phyloP scores from a whole-genome alignment of 371 early-diverging fungal species.

The Apophysomyces ossiformis region DNA sequence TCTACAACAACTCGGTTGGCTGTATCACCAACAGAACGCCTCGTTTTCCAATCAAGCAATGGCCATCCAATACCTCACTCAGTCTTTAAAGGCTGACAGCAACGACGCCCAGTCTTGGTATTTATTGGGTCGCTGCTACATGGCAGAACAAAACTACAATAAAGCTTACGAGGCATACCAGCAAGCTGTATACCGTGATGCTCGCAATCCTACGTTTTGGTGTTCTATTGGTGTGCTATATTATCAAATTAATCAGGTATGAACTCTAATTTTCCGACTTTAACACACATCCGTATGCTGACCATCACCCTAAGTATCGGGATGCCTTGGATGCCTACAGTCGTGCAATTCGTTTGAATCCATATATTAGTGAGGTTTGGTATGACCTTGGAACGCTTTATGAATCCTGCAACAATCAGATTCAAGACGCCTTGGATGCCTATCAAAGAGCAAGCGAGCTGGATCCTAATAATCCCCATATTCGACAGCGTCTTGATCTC shows the following conservation, averaged over 20 bases:
- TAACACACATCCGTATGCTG: background rate
- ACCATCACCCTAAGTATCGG: conserved; percentile 58
- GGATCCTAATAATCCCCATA: conserved; percentile 78
- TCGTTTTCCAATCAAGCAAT: conserved; percentile 81
- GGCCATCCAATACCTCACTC: conserved; percentile 83
- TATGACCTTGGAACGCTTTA: conserved; percentile 94
- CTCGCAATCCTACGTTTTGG: conserved; percentile 96
- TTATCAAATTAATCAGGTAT: conserved; percentile 90
- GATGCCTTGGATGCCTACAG: conserved; percentile 98
- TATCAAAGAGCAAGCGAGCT: conserved; percentile 93
- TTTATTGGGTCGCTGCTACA: conserved; percentile 94
- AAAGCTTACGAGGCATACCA: conserved; percentile 98
- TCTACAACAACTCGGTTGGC: conserved; percentile 95
- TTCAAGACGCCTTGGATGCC: conserved; percentile 96
- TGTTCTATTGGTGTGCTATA: conserved; percentile 98
- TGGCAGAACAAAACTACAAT: conserved; percentile 94
- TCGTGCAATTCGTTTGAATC: conserved; percentile 92
- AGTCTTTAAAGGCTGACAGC: conserved; percentile 85
- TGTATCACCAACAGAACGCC: conserved; percentile 87
- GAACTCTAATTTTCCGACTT: background rate
- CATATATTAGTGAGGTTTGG: conserved; percentile 97
- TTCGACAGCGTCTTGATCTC: conserved; percentile 77
- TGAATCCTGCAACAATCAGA: conserved; percentile 97
- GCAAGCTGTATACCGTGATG: conserved; percentile 95
- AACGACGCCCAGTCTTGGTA: conserved; percentile 97